Evolutionary conservation across 768 basidiomycete species (phyloP).

Genomic region (Tulasnella sp.): DNA sequence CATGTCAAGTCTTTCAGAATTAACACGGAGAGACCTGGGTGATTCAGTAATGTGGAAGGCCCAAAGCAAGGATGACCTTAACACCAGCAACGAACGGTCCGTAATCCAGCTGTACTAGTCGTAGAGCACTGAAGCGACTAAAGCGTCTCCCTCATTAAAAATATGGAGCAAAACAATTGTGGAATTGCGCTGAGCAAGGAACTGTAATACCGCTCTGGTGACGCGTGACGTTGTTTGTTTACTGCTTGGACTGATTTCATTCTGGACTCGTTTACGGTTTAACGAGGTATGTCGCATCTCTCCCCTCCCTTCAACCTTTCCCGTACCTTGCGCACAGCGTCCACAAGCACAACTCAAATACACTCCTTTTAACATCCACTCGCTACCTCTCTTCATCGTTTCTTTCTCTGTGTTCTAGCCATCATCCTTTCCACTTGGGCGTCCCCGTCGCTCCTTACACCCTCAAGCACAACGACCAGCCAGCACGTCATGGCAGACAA

Average conservation of each 20-base stretch:
- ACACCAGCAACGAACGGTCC: no score
- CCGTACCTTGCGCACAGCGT: neutral
- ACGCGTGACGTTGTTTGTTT: neutral
- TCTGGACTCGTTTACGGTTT: neutral
- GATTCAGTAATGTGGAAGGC: no score
- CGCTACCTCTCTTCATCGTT: neutral
- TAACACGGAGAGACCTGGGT: no score
- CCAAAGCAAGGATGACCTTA: no score
- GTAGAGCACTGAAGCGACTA: no score
- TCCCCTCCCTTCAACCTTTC: neutral
- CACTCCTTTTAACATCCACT: neutral
- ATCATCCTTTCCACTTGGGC: neutral
- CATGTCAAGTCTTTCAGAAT: no score
- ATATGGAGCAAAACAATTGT: no score
- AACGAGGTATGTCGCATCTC: neutral
- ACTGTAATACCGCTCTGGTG: no score
- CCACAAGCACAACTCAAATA: neutral
- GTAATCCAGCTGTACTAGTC: no score
- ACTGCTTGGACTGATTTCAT: neutral
- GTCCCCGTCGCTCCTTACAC: neutral
- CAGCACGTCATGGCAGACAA: neutral
- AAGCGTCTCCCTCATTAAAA: no score
- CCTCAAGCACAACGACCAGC: neutral
- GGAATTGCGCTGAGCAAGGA: no score
- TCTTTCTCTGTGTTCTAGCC: neutral